Evolutionary conservation across 2,329 filamentous ascomycete genomes (phyloP).

Genomic region (Trichoderma breve): DNA sequence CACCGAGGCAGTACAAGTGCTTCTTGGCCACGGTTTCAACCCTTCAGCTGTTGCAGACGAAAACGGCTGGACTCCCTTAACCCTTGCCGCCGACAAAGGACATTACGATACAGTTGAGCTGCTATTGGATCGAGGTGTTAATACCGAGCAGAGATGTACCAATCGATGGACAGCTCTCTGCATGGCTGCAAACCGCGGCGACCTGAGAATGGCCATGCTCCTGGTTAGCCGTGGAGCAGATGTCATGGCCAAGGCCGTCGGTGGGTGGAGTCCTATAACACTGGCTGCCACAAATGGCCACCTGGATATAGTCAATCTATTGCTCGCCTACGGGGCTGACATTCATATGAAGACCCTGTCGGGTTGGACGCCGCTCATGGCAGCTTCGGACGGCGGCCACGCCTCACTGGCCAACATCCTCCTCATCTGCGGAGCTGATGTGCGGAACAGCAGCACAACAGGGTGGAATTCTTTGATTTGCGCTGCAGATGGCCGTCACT

Average conservation of each 20-base stretch:
- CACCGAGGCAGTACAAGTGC: slow-evolving; percentile 8
- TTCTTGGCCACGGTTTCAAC: slow-evolving; percentile 14
- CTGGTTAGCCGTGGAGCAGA: slow-evolving; percentile 12
- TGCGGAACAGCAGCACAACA: neutral
- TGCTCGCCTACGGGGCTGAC: slow-evolving; percentile 13
- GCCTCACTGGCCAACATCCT: slow-evolving; percentile 9
- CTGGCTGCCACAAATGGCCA: slow-evolving; percentile 16
- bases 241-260: neutral
- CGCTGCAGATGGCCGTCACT: slow-evolving; percentile 11
- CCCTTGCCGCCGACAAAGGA: slow-evolving; percentile 11
- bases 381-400: slow-evolving; percentile 8
- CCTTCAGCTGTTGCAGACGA: neutral
- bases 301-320: neutral
- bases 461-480: slow-evolving; percentile 17
- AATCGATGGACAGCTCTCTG: slow-evolving; percentile 18
- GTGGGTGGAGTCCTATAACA: slow-evolving; percentile 2
- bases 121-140: slow-evolving; percentile 7
- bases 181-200: slow-evolving; percentile 15
- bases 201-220: neutral
- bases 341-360: neutral
- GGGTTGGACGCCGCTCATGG: slow-evolving; percentile 18
- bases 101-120: neutral
- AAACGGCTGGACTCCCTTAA: slow-evolving; percentile 13
- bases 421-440: slow-evolving; percentile 7
- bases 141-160: neutral